Evolutionary conservation across 306 rosid species (phyloP), one percentile per base, ranked within the genome.

Genomic region (Oxytropis ochrocephala): DNA sequence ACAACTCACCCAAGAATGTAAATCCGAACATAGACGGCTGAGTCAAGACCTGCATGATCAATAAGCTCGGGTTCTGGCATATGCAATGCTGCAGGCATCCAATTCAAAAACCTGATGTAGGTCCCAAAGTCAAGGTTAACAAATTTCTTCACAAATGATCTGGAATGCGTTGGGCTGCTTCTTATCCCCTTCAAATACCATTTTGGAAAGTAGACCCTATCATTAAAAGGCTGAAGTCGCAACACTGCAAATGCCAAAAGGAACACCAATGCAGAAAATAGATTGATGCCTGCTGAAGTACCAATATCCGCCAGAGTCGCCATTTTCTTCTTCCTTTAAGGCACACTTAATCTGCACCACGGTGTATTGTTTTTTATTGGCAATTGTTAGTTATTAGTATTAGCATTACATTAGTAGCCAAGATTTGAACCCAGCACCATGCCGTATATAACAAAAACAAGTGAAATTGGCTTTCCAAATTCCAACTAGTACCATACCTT

Each of bases 61-160:
- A 85, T 84, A 16, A 93, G 93, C 86, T 90, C 98, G 1, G 86
- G 93, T 49, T 90, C 94, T 27, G 98, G 97, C 98, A 93, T 93
- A 51, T 71, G 81, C 81, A 90, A 73, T 10, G 97, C 98, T 7
- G 98, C 96, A 35, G 94, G 96, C 96, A 93, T 93, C 98, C 98
- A 93, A 63, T 84, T 90, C 50, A 88, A 82, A 62, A 93, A 93
- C 81, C 78, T 90, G 11, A 86, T 3, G 61, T 90, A 90, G 24
- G 85, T 83, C 3, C 66, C 60, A 10, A 19, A 33, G 43, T 93
- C 94, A 74, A 93, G 81, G 73, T 93, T 93, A 49, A 93, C 83
- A 72, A 90, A 84, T 38, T 80, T 90, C 58, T 71, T 75, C 5
- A 78, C 83, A 11, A 5, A 0, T 8, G 84, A 42, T 42, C 78